These are phyloP conservation scores for Trametes cinnabarina DNA, from an alignment of 768 basidiomycete genomes.

Conservation along the genomic window DNA sequence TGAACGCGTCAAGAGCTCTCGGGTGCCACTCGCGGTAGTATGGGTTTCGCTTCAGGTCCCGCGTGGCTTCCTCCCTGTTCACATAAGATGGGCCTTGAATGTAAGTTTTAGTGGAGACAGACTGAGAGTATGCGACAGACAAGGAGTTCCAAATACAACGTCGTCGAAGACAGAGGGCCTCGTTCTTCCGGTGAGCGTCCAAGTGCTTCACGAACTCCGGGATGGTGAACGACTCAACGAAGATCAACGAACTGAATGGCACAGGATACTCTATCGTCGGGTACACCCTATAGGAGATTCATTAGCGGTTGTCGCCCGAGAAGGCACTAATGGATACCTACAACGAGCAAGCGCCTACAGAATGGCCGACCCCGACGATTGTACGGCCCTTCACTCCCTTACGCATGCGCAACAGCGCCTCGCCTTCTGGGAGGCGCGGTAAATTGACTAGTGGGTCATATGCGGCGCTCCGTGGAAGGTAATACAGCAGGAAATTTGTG, in stretches of 20 bases:
- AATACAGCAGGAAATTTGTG: constrained; percentile 66
- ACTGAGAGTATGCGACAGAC: no score
- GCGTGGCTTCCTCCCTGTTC: background rate
- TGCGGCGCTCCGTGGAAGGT: constrained; percentile 46
- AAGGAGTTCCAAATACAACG: background rate
- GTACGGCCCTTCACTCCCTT: constrained; percentile 51
- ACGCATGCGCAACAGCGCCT: constrained; percentile 40
- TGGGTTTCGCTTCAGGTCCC: background rate
- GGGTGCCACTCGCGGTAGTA: background rate
- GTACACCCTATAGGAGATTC: constrained; percentile 42
- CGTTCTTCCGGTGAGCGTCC: background rate
- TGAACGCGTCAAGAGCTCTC: background rate
- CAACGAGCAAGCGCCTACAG: constrained; percentile 77
- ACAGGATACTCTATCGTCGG: constrained; percentile 61
- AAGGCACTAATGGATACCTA: no score
- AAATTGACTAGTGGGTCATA: constrained; percentile 50
- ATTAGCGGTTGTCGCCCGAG: no score
- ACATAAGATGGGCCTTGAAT: background rate
- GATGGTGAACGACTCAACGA: constrained; percentile 70
- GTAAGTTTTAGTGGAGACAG: no score
- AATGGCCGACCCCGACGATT: constrained; percentile 78
- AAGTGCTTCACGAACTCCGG: background rate
- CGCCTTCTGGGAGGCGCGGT: constrained; percentile 41
- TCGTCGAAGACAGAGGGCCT: background rate
- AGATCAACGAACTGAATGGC: constrained; percentile 67